phyloP scores from a whole-genome alignment of 164 flowering plant genomes.

The Vitis rotundifolia region DNA sequence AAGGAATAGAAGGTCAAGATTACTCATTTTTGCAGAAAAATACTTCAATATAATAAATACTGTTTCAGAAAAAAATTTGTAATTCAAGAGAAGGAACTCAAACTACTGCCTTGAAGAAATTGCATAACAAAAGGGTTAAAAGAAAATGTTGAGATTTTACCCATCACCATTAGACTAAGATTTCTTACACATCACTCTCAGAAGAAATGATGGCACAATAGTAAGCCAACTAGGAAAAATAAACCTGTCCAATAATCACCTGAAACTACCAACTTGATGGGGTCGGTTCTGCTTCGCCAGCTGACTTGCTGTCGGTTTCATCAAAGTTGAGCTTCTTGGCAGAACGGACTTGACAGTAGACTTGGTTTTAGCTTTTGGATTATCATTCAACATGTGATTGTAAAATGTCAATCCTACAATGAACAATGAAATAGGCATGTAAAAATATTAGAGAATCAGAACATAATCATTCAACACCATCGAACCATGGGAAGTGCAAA shows the following conservation, averaged over 20 bases:
- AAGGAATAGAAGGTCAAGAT: too few species aligned
- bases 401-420: constrained; percentile 44
- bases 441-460: background rate
- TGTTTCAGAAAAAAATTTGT: too few species aligned
- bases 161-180: background rate
- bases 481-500: too few species aligned
- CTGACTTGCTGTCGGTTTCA: constrained; percentile 97
- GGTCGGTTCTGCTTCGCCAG: constrained; percentile 80
- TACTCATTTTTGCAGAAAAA: too few species aligned
- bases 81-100: too few species aligned
- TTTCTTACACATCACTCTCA: background rate
- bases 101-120: too few species aligned
- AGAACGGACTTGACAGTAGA: constrained; percentile 27
- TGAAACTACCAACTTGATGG: constrained; percentile 31
- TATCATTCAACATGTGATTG: constrained; percentile 32
- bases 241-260: constrained; percentile 27
- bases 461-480: background rate
- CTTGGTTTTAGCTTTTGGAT: constrained; percentile 35
- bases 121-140: too few species aligned
- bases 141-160: too few species aligned
- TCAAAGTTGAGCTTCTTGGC: constrained; percentile 73
- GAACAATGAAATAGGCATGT: background rate
- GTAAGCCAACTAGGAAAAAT: background rate
- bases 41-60: too few species aligned
- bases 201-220: background rate